Evolutionary conservation across 441 rosid species (phyloP), one percentile per base, ranked within the genome.

Genomic region (Populus hybrid): DNA sequence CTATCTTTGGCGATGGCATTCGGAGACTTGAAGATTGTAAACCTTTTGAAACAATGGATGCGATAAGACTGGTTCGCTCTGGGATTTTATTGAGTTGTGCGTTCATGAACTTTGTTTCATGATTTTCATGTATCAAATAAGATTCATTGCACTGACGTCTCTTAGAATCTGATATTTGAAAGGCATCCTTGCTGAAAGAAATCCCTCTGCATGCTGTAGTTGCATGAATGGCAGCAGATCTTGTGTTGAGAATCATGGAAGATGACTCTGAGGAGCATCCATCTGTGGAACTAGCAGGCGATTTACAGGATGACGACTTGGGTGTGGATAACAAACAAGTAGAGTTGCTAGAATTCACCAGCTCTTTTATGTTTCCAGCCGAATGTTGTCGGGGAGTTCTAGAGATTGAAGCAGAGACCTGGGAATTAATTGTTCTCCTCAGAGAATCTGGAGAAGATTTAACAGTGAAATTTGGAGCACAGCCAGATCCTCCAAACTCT

Each of bases 1-100:
- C 99, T 34, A 94, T 77, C 83, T 92, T 94, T 74, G 99, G 99
- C n/a, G 97, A 91, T 70, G 99, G 99, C 90, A 91, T 82, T 26
- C 95, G 85, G 50, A 96, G 95, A 76, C 98, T 91, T 24, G 98
- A 84, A 74, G 97, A 90, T 81, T 81, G 88, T 72, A 72, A 57
- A 35, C 79, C 80, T 69, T 75, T 82, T 19, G 80, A 46, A 69
- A 66, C 46, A 67, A 65, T 72, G 8, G 76, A 46, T 16, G 71
- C 76, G 67, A 57, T 32, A n/a, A 75, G 81, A 64, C 64, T 82
- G 32, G 34, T 76, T 40, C 75, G 36, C 38, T n/a, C 21, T 3
- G 82, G 24, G 66, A 21, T 42, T 40, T 42, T 59, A 1, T 71
- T 53, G 28, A 19, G 46, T 61, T 73, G 72, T 40, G 69, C 46